Evolutionary conservation across 352 stramenopile species (phyloP), one percentile per base, ranked within the genome.

Genomic region (Paralagenidium karlingii): DNA sequence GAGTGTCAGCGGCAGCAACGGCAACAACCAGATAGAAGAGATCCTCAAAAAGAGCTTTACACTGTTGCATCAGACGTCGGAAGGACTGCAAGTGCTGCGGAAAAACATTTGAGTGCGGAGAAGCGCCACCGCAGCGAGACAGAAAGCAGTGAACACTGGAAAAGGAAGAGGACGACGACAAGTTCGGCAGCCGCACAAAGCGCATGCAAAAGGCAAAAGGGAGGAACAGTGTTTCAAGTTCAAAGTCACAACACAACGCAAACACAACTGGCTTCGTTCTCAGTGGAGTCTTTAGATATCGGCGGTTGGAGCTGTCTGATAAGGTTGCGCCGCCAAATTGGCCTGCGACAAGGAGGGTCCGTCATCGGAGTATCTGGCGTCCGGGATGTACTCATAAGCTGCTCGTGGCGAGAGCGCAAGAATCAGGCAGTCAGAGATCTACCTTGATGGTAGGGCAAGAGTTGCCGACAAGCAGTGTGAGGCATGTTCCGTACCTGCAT

Each of bases 341-440:
- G n/a, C n/a, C n/a, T n/a, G n/a, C n/a, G n/a, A n/a, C n/a, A n/a
- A n/a, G n/a, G n/a, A n/a, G n/a, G n/a, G n/a, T n/a, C n/a, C n/a
- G n/a, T n/a, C 30, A 36, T 8, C 7, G 7, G 3, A 36, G 30
- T 22, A 20, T 36, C 30, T 36, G 3, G 30, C 22, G 30, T 86
- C 76, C 0, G 76, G 76, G 43, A 89, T 89, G 45, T 83, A 89
- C 50, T 89, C 69, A 43, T 89, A 89, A 22, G 71, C 76, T 86
- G 29, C n/a, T n/a, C n/a, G n/a, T 30, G 10, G 29, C 0, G 25
- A 28, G 12, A 4, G 31, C 15, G 29, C 15, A 13, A 33, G 16
- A 11, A 42, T 25, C 19, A 46, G 24, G 12, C 38, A 9, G 26
- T 16, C 24, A 26, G 10, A 12, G 9, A 20, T 8, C 13, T 20